Percentiles rank a stretch among this genome's conserved stretches.
Evolutionary conservation across 208 protist species (phyloP).

Genomic region (Wallacemonas collosoma): DNA sequence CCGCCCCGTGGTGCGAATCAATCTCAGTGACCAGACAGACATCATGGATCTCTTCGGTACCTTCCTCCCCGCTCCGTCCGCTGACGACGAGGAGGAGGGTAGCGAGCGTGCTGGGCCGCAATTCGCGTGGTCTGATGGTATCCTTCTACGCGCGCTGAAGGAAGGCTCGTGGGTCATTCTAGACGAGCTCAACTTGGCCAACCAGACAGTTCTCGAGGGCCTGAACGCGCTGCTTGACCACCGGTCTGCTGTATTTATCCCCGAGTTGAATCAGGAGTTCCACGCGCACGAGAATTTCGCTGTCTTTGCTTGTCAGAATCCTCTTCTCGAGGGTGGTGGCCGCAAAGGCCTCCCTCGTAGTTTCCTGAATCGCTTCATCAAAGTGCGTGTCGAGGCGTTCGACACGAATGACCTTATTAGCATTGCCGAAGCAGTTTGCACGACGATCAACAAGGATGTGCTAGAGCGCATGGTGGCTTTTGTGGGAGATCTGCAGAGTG

Average conservation of each 20-base stretch:
- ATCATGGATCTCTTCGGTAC: slow-evolving; percentile 98
- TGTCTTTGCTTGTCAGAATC: slow-evolving; percentile 99
- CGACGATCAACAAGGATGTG: slow-evolving; percentile 59
- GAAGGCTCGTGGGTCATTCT: slow-evolving; percentile 99
- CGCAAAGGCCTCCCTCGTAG: slow-evolving; percentile 99
- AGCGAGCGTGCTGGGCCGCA: slow-evolving; percentile 52
- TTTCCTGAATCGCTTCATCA: slow-evolving; percentile 99
- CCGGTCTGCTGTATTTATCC: slow-evolving; percentile 93
- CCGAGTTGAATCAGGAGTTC: slow-evolving; percentile 91
- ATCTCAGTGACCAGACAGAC: slow-evolving; percentile 99
- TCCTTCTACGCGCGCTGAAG: slow-evolving; percentile 96
- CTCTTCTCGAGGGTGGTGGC: slow-evolving; percentile 97
- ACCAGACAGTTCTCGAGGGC: slow-evolving; percentile 99
- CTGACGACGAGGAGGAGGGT: slow-evolving; percentile 21
- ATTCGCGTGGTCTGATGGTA: slow-evolving; percentile 99
- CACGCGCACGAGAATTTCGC: slow-evolving; percentile 92
- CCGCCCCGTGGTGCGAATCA: slow-evolving; percentile 98
- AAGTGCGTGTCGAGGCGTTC: slow-evolving; percentile 95
- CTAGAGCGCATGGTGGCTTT: slow-evolving; percentile 95
- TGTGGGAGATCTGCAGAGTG: slow-evolving; percentile 88
- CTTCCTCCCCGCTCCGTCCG: slow-evolving; percentile 68
- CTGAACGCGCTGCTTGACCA: slow-evolving; percentile 99
- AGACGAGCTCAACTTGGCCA: slow-evolving; percentile 99
- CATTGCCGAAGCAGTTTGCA: slow-evolving; percentile 84
- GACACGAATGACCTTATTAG: slow-evolving; percentile 81